These are phyloP conservation scores for Aspergillus coremiiformis DNA, from an alignment of 495 filamentous ascomycete species.

Conservation along the genomic window DNA sequence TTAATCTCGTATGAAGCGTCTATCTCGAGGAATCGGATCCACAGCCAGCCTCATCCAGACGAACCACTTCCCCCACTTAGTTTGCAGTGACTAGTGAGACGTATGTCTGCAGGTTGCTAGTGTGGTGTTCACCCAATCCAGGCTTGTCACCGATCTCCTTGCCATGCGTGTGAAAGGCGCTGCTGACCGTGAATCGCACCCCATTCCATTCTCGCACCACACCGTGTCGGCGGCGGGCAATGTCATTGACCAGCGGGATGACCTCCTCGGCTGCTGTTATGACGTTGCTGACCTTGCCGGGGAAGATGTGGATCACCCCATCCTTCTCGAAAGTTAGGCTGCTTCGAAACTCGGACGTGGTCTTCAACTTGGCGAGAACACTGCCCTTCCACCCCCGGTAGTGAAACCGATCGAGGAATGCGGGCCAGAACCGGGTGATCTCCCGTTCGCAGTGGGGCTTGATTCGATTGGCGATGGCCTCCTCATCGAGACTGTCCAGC, in stretches of 20 bases:
- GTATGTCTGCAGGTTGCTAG: neutral
- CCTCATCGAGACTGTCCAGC: neutral
- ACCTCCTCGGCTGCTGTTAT: neutral
- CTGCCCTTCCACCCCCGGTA: slow-evolving; percentile 5
- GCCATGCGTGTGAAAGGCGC: neutral
- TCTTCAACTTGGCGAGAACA: slow-evolving; percentile 4
- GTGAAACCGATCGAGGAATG: neutral
- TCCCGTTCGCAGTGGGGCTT: slow-evolving; percentile 1
- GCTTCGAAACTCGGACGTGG: slow-evolving; percentile 4
- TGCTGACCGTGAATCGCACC: neutral
- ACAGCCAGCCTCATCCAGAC: too few species aligned
- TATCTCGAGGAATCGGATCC: too few species aligned
- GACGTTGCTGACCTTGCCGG: slow-evolving; percentile 6
- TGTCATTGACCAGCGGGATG: neutral
- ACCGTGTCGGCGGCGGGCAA: neutral
- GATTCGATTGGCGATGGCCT: neutral
- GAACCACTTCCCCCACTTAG: neutral
- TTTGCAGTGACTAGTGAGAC: neutral
- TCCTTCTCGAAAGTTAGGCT: neutral
- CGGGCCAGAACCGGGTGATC: slow-evolving; percentile 5
- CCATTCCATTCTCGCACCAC: neutral
- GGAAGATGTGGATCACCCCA: slow-evolving; percentile 4
- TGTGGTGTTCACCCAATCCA: neutral
- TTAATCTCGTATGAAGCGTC: too few species aligned
- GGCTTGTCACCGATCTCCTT: neutral